Base-by-base conservation (phyloP, 2,329 filamentous ascomycete species). In the Dichotomopilus funicola region DNA sequence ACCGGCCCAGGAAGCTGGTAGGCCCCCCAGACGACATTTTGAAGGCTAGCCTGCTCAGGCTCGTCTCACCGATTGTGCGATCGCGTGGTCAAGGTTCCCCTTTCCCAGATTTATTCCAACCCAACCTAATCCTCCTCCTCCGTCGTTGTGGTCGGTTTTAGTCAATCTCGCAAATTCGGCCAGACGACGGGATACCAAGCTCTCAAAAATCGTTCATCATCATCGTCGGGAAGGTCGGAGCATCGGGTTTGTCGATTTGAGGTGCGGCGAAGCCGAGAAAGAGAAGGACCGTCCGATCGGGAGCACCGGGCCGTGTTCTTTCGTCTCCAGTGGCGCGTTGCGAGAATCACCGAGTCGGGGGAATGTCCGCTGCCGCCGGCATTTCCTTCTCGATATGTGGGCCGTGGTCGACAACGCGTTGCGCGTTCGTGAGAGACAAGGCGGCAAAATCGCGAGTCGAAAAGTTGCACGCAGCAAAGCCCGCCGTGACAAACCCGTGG, bases 1-100 rank as follows among this genome's bases (percentile, higher is more conserved):
- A 86, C 62, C 83, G 82, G 76, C 82, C 81, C 59, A 87, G 77
- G 61, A 86, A 87, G 70, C 82, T 80, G 66, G 59, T 49, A 4
- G 76, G 73, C 35, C 75, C 73, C n/a, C 77, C 73, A 53, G 79
- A 78, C 65, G 81, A 78, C 80, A 83, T 83, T 61, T 60, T 70
- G 68, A 1, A 51, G 13, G 44, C 8, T 3, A 3, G 19, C 19
- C 11, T 36, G 43, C 34, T 33, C 37, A 19, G 10, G 12, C 34
- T 48, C 36, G 6, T 19, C 31, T 47, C 6, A 9, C 36, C 9
- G 13, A 19, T 46, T 31, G 13, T 2, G 35, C 11, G 31, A 5
- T 7, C 31, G 38, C 11, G 31, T 46, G 13, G 12, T 9, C 38
- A 43, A 41, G 43, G 10, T 31, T 19, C 5, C 33, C 36, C n/a